A percentile compares a stretch with the other conserved stretches of the same genome.
Conservation (phyloP, 2,329 filamentous ascomycete genomes). For the Trichoderma guizhouense region DNA sequence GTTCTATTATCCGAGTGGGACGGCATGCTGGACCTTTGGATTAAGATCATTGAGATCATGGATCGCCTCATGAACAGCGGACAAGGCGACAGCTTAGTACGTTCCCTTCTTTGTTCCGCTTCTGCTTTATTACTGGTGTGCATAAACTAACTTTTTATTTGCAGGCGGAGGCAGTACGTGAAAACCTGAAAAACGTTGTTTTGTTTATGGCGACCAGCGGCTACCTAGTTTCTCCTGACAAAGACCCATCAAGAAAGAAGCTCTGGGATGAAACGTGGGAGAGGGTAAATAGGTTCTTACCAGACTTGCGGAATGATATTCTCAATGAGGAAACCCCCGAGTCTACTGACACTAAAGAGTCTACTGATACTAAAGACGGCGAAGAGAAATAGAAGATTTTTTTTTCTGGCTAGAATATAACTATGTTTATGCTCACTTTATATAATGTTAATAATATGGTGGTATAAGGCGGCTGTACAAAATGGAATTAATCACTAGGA, state of each 20-base stretch:
- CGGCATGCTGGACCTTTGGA: constrained; percentile 87
- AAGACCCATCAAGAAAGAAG: constrained; percentile 52
- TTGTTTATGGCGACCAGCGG: constrained; percentile 92
- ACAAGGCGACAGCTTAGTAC: constrained; percentile 81
- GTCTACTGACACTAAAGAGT: background rate
- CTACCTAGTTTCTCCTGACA: constrained; percentile 69
- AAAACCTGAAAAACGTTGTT: constrained; percentile 93
- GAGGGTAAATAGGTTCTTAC: constrained; percentile 62
- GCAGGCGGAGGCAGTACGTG: constrained; percentile 89
- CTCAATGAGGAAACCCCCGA: background rate
- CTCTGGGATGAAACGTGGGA: constrained; percentile 64
- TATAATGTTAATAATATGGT: background rate
- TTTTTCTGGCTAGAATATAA: background rate
- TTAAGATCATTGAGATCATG: constrained; percentile 89
- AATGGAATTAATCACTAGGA: background rate
- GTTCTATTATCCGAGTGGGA: constrained; percentile 81
- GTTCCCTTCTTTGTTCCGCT: constrained; percentile 30
- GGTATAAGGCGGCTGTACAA: background rate
- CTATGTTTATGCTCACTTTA: background rate
- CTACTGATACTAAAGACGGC: background rate
- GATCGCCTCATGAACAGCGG: constrained; percentile 95
- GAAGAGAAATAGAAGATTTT: background rate
- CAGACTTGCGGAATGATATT: constrained; percentile 53
- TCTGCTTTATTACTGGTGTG: background rate
- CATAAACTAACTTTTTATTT: background rate